A percentile compares a stretch with the other conserved stretches of the same genome.
Conservation (phyloP, 495 filamentous ascomycete species). For the Cryomyces minteri region DNA sequence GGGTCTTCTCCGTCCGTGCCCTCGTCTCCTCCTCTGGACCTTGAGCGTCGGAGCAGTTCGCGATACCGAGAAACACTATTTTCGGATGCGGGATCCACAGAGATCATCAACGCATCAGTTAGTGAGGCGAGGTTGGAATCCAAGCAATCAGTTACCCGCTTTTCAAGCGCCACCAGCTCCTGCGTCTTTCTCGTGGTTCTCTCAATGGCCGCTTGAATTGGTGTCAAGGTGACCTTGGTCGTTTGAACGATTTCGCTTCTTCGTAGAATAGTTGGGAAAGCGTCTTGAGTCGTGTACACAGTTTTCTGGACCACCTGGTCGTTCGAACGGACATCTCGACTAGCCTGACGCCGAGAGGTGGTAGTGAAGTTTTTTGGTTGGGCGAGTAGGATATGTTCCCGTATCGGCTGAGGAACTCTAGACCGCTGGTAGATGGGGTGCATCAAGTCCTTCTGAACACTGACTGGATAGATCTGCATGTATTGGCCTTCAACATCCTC, state of each 20-base stretch:
- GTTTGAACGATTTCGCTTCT: constrained; percentile 65
- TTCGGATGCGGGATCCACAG: constrained; percentile 48
- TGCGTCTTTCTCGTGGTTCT: constrained; percentile 80
- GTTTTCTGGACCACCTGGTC: constrained; percentile 73
- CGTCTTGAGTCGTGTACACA: constrained; percentile 64
- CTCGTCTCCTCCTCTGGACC: constrained; percentile 1
- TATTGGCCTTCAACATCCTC: constrained; percentile 88
- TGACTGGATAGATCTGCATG: constrained; percentile 65
- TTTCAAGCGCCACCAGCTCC: constrained; percentile 60
- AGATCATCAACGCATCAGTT: constrained; percentile 52
- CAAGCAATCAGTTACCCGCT: constrained; percentile 55
- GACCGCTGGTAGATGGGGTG: constrained; percentile 82
- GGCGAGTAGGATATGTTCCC: constrained; percentile 68
- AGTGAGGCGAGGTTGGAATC: constrained; percentile 42
- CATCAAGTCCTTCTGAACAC: constrained; percentile 57
- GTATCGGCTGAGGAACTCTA: constrained; percentile 60
- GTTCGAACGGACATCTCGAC: constrained; percentile 36
- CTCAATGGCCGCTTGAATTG: constrained; percentile 77
- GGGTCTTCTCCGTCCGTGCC: constrained; percentile 29
- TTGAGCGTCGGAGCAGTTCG: constrained; percentile 37
- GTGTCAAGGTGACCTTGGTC: constrained; percentile 45
- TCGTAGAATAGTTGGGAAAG: constrained; percentile 82
- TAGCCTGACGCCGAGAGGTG: constrained; percentile 46
- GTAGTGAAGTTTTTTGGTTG: constrained; percentile 55
- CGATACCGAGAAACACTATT: constrained; percentile 60